Evolutionary conservation across 352 stramenopile genomes (phyloP).

Genomic region (Pseudoperonospora humuli): DNA sequence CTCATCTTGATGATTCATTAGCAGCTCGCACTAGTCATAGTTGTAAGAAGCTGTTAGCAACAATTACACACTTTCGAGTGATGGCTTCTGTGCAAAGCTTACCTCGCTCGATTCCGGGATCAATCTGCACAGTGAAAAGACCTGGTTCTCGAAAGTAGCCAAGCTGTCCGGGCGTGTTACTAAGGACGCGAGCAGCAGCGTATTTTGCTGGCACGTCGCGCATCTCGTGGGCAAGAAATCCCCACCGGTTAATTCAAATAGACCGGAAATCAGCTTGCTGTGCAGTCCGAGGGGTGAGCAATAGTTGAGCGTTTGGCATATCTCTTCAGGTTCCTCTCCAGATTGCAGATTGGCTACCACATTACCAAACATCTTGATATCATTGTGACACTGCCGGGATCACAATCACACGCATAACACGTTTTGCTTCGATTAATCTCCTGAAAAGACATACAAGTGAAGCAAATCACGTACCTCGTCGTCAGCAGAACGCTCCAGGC

Average conservation of each 20-base stretch:
- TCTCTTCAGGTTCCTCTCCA: constrained; percentile 51
- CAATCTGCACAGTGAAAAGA: constrained; percentile 48
- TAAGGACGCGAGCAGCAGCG: constrained; percentile 44
- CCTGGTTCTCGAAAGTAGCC: constrained; percentile 35
- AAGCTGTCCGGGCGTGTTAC: constrained; percentile 37
- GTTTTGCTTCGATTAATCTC: neutral
- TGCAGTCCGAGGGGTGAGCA: constrained; percentile 18
- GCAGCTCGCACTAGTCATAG: constrained; percentile 36
- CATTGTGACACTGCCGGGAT: constrained; percentile 40
- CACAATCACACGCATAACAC: neutral
- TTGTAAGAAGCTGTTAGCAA: neutral
- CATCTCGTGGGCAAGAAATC: constrained; percentile 37
- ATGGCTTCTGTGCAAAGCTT: neutral
- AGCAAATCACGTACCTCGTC: constrained; percentile 36
- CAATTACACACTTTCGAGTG: neutral
- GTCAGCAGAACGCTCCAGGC: constrained; percentile 49
- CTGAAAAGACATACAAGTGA: neutral
- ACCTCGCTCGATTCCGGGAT: constrained; percentile 45
- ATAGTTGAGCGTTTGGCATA: constrained; percentile 50
- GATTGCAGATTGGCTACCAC: constrained; percentile 38
- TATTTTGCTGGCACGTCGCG: constrained; percentile 52
- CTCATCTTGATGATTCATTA: constrained; percentile 39
- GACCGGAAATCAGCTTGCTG: constrained; percentile 20
- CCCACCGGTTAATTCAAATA: constrained; percentile 36
- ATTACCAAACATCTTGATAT: constrained; percentile 62